Evolutionary conservation across 306 rosid genomes (phyloP).

Genomic region (Prunus kanzakura): DNA sequence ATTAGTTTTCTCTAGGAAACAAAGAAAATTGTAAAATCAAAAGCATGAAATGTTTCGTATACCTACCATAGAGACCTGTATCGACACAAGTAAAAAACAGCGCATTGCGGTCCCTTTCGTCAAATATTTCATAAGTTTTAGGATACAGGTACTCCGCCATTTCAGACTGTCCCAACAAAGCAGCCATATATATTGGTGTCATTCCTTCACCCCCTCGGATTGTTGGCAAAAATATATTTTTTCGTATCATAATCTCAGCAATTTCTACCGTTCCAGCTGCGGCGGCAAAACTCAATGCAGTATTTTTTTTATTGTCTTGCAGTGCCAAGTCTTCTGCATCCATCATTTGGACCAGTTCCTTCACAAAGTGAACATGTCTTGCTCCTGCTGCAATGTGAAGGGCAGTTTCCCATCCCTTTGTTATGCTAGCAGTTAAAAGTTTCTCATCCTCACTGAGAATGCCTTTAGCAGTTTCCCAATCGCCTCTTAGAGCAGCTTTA

Average conservation of each 20-base stretch:
- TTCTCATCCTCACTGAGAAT: not conserved
- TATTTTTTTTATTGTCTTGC: not conserved
- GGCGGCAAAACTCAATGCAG: constrained; percentile 20
- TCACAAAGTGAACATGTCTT: constrained; percentile 9
- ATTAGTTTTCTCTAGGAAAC: not conserved
- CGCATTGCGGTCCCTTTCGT: not conserved
- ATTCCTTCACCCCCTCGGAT: not conserved
- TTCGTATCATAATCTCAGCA: constrained; percentile 7
- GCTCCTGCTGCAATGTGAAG: constrained; percentile 24
- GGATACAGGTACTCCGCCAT: not conserved
- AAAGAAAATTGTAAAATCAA: not conserved
- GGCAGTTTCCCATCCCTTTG: not conserved
- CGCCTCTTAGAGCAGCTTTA: constrained; percentile 14
- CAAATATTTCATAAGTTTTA: not conserved
- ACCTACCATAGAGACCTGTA: constrained; percentile 4
- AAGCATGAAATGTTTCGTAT: not conserved
- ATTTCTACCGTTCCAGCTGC: constrained; percentile 10
- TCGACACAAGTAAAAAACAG: constrained; percentile 1
- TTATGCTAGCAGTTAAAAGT: not conserved
- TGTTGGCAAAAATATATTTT: not conserved
- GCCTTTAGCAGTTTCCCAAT: not conserved
- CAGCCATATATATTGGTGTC: constrained; percentile 16
- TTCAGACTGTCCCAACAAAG: not conserved
- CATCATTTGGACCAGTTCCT: not conserved
- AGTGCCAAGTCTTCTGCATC: not conserved